Evolutionary conservation across 306 rosid species (phyloP).

Genomic region (Trichosanthes truncata): DNA sequence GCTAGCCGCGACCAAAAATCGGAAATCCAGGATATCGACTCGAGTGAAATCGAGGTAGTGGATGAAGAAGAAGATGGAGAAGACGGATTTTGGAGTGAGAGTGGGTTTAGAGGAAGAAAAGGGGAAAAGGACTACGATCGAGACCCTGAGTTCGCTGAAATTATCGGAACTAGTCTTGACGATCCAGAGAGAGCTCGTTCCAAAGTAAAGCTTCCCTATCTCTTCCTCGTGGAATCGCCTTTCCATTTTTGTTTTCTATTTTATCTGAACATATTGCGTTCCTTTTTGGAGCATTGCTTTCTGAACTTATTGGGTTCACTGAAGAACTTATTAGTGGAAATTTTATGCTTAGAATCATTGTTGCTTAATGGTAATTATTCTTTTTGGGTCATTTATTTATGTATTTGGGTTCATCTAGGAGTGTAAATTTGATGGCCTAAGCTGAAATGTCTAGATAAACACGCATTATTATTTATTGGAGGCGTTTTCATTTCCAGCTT

Average conservation of each 20-base stretch:
- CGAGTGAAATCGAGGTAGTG: conserved; percentile 19
- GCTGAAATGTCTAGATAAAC: background rate
- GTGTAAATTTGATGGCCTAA: background rate
- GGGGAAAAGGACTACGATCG: conserved; percentile 51
- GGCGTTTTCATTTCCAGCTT: background rate
- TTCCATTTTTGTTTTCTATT: background rate
- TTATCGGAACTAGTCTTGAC: conserved; percentile 54
- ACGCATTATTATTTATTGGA: background rate
- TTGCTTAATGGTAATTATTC: background rate
- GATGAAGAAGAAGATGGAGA: conserved; percentile 19
- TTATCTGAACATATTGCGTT: background rate
- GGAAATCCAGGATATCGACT: conserved; percentile 18
- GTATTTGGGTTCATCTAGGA: background rate
- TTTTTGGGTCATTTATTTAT: background rate
- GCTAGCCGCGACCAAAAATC: conserved; percentile 14
- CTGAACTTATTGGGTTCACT: too few relatives aligned
- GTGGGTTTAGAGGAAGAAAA: conserved; percentile 32
- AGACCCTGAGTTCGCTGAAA: conserved; percentile 81
- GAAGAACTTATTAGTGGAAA: background rate
- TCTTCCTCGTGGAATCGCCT: background rate
- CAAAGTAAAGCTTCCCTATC: conserved; percentile 35
- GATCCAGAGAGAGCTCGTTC: conserved; percentile 67
- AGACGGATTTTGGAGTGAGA: conserved; percentile 24
- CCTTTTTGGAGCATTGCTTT: background rate
- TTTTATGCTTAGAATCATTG: background rate